Percentiles rank a stretch among this genome's conserved stretches.
Conservation (phyloP, 495 filamentous ascomycete species). For the Pseudomonodictys pantanalensis region DNA sequence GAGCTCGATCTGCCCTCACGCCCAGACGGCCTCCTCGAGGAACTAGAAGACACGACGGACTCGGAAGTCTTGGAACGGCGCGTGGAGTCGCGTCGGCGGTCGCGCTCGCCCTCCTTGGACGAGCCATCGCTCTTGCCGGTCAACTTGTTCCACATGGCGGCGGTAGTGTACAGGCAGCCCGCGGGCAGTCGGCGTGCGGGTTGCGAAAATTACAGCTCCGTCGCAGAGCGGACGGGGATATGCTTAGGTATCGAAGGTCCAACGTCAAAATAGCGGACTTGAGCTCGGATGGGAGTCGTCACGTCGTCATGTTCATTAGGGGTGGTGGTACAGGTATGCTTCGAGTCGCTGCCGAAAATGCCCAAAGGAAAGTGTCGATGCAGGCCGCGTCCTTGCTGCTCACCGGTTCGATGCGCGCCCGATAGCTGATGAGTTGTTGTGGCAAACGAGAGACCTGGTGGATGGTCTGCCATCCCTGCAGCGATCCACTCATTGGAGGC, state of each 20-base stretch:
- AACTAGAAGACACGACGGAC: slow-evolving; percentile 39
- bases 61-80: slow-evolving; percentile 33
- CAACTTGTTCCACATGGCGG: slow-evolving; percentile 43
- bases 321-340: no score
- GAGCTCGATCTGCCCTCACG: slow-evolving; percentile 51
- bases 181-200: background rate
- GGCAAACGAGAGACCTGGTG: slow-evolving; percentile 7
- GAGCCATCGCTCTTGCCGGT: slow-evolving; percentile 42
- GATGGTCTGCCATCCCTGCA: background rate
- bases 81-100: slow-evolving; percentile 27
- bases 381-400: slow-evolving; percentile 2
- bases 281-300: slow-evolving; percentile 12
- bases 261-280: no score
- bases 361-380: slow-evolving; percentile 14
- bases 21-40: slow-evolving; percentile 53
- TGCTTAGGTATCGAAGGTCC: slow-evolving; percentile 6
- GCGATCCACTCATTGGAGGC: slow-evolving; percentile 1
- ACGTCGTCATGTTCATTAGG: slow-evolving; percentile 31
- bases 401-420: slow-evolving; percentile 3
- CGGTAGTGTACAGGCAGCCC: background rate
- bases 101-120: slow-evolving; percentile 8
- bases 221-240: slow-evolving; percentile 8
- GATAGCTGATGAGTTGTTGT: slow-evolving; percentile 26
- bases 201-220: slow-evolving; percentile 1
- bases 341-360: slow-evolving; percentile 24